Percentiles rank a stretch among this genome's conserved stretches.
Evolutionary conservation across 495 filamentous ascomycete species (phyloP).

Genomic region (Hypoxylon intermedium): DNA sequence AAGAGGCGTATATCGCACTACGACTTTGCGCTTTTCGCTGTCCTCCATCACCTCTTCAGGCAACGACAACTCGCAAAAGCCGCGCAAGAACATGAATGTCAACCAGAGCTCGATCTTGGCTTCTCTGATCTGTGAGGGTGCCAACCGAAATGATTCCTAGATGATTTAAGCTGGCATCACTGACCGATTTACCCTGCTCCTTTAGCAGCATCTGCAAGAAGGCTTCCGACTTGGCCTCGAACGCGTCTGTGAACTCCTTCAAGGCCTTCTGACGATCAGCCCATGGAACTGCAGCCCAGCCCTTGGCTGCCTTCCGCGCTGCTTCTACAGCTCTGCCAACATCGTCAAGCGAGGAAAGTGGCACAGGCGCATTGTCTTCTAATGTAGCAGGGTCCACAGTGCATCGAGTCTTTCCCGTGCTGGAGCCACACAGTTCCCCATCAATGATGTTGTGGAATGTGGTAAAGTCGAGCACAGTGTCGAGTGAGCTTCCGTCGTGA

Average conservation of each 20-base stretch:
- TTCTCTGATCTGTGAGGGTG: not conserved
- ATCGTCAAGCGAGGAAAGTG: constrained; percentile 58
- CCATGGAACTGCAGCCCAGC: constrained; percentile 58
- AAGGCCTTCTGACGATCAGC: constrained; percentile 47
- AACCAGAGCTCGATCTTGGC: not conserved
- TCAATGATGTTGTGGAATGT: constrained; percentile 9
- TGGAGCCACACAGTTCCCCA: not conserved
- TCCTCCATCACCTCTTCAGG: constrained; percentile 47
- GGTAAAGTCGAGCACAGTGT: not conserved
- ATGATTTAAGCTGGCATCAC: not conserved
- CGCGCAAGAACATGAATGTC: not conserved
- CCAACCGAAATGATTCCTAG: not conserved
- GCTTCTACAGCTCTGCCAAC: constrained; percentile 60
- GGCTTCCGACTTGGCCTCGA: not conserved
- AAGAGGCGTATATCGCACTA: constrained; percentile 51
- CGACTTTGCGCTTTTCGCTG: constrained; percentile 46
- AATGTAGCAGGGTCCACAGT: constrained; percentile 59
- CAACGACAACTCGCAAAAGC: not conserved
- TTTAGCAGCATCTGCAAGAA: not conserved
- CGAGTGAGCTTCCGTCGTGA: not conserved
- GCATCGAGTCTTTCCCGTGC: constrained; percentile 17
- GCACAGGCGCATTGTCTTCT: constrained; percentile 58
- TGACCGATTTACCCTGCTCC: not conserved
- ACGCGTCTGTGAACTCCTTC: not conserved
- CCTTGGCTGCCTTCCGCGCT: constrained; percentile 57